Base-by-base conservation (phyloP, 1,284 basidiomycete genomes). In the Tilletia indica region DNA sequence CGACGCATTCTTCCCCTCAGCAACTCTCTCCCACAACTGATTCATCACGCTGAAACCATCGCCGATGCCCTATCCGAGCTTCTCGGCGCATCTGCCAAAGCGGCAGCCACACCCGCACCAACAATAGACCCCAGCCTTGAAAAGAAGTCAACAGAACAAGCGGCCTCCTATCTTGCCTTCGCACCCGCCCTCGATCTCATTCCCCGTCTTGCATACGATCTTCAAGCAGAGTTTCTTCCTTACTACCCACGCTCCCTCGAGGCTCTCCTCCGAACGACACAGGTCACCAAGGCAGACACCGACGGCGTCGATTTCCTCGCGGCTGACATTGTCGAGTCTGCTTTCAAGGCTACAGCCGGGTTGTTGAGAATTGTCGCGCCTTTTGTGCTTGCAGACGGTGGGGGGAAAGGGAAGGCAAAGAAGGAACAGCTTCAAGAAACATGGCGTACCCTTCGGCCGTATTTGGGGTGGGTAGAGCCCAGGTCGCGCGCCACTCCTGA, bases 161-260 rank as follows among this genome's bases (percentile, higher is more conserved):
- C 69, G 31, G 61, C 56, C 49, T 54, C 70, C 3, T 80, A 79
- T 73, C 77, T 82, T 3, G 81, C 80, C 0, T 82, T 77, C 75
- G 82, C 83, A 68, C 80, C 81, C 11, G 74, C 77, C 0, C 74
- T 84, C 38, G 83, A 84, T 61, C 76, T 84, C 11, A 71, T 83
- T n/a, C 82, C 82, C 0, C 77, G 82, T n/a, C 76, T 84, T 14
- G 81, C 82, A 3, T 76, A 76, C 36, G 83, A 84, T 38, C 73
- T 83, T 16, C 76, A 77, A 8, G 74, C 78, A 16, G 82, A 83
- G 72, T 83, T 83, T 68, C 48, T 82, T 16, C 82, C 81, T n/a
- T 75, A 81, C 70, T 83, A 80, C 51, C 77, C 80, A 0, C 68
- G 67, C n/a, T 70, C 74, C 36, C 75, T 83, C 4, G 70, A 67